phyloP scores from a whole-genome alignment of 1,284 basidiomycete species.

The Cryptococcus maquisensis region DNA sequence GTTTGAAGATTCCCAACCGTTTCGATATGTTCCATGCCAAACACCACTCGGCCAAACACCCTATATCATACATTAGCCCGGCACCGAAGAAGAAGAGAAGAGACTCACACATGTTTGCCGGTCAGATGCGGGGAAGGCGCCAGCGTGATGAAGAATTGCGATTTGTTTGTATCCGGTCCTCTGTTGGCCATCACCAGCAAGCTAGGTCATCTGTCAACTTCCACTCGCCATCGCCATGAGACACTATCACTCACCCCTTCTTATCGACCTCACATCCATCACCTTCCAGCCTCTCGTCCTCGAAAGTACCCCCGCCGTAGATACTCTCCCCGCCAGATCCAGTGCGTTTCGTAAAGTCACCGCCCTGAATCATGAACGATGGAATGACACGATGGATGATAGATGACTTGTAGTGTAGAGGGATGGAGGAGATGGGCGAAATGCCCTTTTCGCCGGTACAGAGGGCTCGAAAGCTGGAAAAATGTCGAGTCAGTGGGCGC shows the following conservation, averaged over 20 bases:
- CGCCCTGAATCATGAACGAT: conserved; percentile 84
- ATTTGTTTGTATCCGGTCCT: conserved; percentile 57
- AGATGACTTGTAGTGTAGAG: conserved; percentile 76
- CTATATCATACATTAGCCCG: conserved; percentile 12
- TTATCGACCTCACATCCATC: conserved; percentile 44
- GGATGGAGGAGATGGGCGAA: conserved; percentile 59
- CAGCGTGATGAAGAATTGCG: conserved; percentile 52
- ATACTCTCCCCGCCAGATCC: conserved; percentile 54
- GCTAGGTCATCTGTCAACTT: conserved; percentile 12
- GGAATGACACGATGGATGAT: conserved; percentile 74
- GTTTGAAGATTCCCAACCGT: conserved; percentile 49
- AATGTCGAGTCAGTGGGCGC: background rate
- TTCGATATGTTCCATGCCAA: conserved; percentile 50
- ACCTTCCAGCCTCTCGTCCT: conserved; percentile 44
- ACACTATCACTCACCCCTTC: conserved; percentile 46
- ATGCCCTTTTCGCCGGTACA: conserved; percentile 82
- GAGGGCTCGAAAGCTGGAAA: conserved; percentile 70
- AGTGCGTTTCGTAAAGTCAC: conserved; percentile 57
- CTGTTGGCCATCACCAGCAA: conserved; percentile 61
- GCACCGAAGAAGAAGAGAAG: background rate
- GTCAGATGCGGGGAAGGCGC: conserved; percentile 48
- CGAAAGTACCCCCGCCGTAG: conserved; percentile 43
- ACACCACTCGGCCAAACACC: conserved; percentile 52
- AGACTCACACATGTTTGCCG: conserved; percentile 51
- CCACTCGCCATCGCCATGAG: background rate